These are phyloP conservation scores for Volvariella surrecta DNA, from an alignment of 1,284 basidiomycete species.

Conservation along the genomic window DNA sequence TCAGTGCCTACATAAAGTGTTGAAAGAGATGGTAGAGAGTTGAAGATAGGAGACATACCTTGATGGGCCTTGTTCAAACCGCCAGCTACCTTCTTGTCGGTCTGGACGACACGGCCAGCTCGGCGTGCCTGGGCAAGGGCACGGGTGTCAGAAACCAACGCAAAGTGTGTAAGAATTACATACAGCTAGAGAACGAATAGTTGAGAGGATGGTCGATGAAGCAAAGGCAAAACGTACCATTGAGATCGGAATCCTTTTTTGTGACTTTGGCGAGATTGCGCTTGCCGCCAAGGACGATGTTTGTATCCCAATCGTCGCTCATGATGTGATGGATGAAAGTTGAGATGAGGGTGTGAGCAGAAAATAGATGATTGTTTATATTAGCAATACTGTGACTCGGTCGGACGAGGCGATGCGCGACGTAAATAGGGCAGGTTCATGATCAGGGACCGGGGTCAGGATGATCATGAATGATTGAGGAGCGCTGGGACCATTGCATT, in stretches of 20 bases:
- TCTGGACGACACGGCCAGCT: constrained; percentile 62
- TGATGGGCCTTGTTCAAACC: constrained; percentile 68
- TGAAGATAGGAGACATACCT: constrained; percentile 31
- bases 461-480: too few species aligned
- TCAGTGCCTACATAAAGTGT: constrained; percentile 60
- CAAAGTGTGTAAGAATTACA: constrained; percentile 1
- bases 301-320: constrained; percentile 66
- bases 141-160: constrained; percentile 1
- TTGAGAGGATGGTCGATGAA: constrained; percentile 20
- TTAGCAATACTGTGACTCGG: neutral
- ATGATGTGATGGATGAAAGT: constrained; percentile 23
- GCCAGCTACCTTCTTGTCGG: constrained; percentile 65
- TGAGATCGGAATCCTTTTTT: constrained; percentile 60
- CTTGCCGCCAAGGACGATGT: constrained; percentile 73
- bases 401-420: neutral
- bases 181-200: too few species aligned
- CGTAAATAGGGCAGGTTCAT: too few species aligned
- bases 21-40: constrained; percentile 1
- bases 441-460: too few species aligned
- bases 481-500: too few species aligned
- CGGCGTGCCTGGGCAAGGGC: constrained; percentile 50
- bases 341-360: neutral
- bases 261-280: constrained; percentile 62
- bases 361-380: neutral
- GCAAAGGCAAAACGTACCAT: constrained; percentile 40